Conservation (phyloP, 2,329 filamentous ascomycete genomes). For the Neurospora crassa region DNA sequence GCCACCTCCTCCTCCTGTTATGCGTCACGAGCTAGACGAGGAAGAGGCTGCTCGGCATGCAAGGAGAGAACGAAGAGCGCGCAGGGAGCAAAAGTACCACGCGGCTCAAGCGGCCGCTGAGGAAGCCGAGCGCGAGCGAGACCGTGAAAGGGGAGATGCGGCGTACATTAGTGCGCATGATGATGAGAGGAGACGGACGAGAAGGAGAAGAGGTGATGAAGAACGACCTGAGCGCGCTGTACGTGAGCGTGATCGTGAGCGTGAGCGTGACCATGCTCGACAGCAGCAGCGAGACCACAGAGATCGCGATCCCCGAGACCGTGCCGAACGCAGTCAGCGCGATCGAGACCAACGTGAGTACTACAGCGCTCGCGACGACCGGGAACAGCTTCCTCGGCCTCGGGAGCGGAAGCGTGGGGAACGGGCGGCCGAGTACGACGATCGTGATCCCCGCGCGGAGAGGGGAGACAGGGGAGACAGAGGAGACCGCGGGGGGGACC, state of each 20-base stretch:
- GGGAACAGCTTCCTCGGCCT: not conserved
- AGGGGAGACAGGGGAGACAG: not conserved
- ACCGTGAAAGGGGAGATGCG: conserved; percentile 10
- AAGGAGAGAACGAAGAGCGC: conserved; percentile 21
- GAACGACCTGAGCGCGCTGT: conserved; percentile 1
- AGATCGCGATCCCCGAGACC: conserved; percentile 16
- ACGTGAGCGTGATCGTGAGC: conserved; percentile 9
- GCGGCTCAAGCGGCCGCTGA: conserved; percentile 16
- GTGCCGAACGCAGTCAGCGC: conserved; percentile 23
- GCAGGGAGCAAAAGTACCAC: not conserved
- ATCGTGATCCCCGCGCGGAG: conserved; percentile 24
- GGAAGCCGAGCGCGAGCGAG: conserved; percentile 20
- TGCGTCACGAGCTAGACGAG: conserved; percentile 36
- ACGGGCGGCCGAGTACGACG: conserved; percentile 14
- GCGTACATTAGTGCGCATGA: not conserved
- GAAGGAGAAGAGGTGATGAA: conserved; percentile 1
- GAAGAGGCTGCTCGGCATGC: conserved; percentile 24
- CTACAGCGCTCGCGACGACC: not conserved
- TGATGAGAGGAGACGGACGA: conserved; percentile 1
- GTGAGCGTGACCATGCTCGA: conserved; percentile 7
- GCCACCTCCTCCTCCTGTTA: conserved; percentile 35
- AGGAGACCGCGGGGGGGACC: not conserved
- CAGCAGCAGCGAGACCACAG: conserved; percentile 6
- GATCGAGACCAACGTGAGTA: conserved; percentile 7
- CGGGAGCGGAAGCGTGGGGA: not conserved